Base-by-base conservation (phyloP, 2,329 filamentous ascomycete species). In the Paraphaeosphaeria minitans region DNA sequence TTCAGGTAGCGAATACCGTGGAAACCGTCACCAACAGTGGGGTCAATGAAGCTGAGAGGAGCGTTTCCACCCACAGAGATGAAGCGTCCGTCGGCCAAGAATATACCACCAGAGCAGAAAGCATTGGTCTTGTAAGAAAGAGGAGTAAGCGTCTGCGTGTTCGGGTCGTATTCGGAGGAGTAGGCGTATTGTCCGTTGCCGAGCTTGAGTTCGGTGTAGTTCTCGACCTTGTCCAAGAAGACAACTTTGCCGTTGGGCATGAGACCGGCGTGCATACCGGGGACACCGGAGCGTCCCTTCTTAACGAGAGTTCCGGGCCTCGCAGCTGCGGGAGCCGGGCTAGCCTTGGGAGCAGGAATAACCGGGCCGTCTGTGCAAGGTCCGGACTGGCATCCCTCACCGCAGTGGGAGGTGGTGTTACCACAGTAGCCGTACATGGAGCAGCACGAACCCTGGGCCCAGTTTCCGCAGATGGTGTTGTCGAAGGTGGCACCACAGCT, bases 171-270 rank as follows among this genome's bases (percentile, higher is more conserved):
- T 65, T 87, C 84, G 2, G 84, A 80, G 10, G 84, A 86, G 74
- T 86, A 87, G 0, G 86, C 86, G 60, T 81, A 85, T 55, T 82
- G 79, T 29, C 83, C 83, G 67, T 85, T 82, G 16, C 78, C 59
- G 8, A 86, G 78, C 61, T 78, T 82, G 47, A 87, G 66, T 59
- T 87, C 79, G 0, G 85, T 86, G 72, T 85, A 87, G 70, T 87
- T 83, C 69, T 88, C 85, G 31, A 88, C 79, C 70, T 88, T 88
- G 77, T 88, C 86, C 16, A 87, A 74, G 74, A 88, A 88, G 39
- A 85, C 78, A 12, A 87, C 84, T 53, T 80, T 78, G 24, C 85
- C 85, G 65, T 87, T 86, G 14, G 80, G 83, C 77, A 87, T 78
- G 22, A 88, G 78, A 65, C 80, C 84, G 61, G 85, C 85, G 65